Conservation (phyloP, 345 rosid genomes). For the Citrus cavaleriei region DNA sequence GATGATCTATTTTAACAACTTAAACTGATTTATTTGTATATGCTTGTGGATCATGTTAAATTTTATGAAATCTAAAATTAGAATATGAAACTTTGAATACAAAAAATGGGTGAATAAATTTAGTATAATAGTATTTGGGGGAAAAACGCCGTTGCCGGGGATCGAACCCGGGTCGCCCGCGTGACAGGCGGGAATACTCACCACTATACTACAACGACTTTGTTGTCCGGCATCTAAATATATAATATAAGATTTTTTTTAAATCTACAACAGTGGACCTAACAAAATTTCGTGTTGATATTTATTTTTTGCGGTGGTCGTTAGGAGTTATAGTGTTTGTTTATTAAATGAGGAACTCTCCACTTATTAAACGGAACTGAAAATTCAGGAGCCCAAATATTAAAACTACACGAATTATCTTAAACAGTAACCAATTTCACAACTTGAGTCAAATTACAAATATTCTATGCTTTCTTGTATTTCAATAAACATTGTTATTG, state of each 20-base stretch:
- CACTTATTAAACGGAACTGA: neutral
- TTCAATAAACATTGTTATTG: no score
- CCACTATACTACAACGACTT: neutral
- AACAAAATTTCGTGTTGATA: no score
- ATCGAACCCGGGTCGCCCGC: constrained; percentile 72
- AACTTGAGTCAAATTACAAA: neutral
- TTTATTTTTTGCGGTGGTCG: neutral
- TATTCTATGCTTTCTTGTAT: neutral
- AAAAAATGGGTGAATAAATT: no score
- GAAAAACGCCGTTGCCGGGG: constrained; percentile 57
- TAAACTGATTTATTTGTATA: no score
- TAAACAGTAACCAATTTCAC: neutral
- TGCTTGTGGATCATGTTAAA: no score
- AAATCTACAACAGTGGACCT: no score
- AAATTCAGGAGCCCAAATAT: neutral
- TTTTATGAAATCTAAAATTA: no score
- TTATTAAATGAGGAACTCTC: neutral
- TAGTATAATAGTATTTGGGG: no score
- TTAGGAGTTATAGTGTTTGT: neutral
- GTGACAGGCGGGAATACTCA: constrained; percentile 29
- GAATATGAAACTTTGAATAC: no score
- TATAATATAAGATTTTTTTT: no score
- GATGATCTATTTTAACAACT: no score
- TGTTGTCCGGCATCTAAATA: no score
- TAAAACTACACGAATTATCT: neutral